Percentiles rank a stretch among this genome's conserved stretches.
These are phyloP conservation scores for Tubosaeta sp. DNA, from an alignment of 768 basidiomycete genomes.

Conservation along the genomic window DNA sequence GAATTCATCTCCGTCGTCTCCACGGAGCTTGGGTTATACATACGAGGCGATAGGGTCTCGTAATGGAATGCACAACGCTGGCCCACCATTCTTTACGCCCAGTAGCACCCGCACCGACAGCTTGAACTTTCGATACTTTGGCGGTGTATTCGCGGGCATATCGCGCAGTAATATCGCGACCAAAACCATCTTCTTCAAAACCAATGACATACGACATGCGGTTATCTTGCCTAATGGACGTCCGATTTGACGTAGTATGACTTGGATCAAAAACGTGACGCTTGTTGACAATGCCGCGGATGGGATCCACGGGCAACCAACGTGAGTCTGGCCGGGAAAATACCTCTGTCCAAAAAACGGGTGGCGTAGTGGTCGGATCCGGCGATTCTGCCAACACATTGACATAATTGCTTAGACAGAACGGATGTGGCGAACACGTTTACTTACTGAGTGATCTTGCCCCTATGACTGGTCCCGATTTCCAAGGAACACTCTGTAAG, in stretches of 20 bases:
- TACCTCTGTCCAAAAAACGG: constrained; percentile 96
- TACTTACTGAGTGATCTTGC: constrained; percentile 18
- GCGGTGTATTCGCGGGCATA: constrained; percentile 81
- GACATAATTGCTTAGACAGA: constrained; percentile 24
- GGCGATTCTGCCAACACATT: constrained; percentile 19
- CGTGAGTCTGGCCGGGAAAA: constrained; percentile 87
- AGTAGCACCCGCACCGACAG: constrained; percentile 43
- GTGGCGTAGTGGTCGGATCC: constrained; percentile 64
- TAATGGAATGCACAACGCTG: constrained; percentile 54
- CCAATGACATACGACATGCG: constrained; percentile 91
- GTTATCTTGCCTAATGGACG: constrained; percentile 50
- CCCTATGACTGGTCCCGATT: constrained; percentile 39
- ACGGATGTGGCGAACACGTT: constrained; percentile 1
- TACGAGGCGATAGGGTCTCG: constrained; percentile 81
- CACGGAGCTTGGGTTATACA: constrained; percentile 25
- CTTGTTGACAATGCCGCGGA: constrained; percentile 76
- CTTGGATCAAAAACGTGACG: constrained; percentile 77
- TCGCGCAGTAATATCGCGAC: constrained; percentile 84
- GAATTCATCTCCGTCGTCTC: constrained; percentile 15
- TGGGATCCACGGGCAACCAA: constrained; percentile 93
- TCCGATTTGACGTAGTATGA: constrained; percentile 20
- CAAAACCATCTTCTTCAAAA: constrained; percentile 92
- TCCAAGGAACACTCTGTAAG: constrained; percentile 91
- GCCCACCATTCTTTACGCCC: constrained; percentile 87
- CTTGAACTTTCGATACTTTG: constrained; percentile 77